Conservation (phyloP, 257 asterid species). For the Salvia rosmarinus region DNA sequence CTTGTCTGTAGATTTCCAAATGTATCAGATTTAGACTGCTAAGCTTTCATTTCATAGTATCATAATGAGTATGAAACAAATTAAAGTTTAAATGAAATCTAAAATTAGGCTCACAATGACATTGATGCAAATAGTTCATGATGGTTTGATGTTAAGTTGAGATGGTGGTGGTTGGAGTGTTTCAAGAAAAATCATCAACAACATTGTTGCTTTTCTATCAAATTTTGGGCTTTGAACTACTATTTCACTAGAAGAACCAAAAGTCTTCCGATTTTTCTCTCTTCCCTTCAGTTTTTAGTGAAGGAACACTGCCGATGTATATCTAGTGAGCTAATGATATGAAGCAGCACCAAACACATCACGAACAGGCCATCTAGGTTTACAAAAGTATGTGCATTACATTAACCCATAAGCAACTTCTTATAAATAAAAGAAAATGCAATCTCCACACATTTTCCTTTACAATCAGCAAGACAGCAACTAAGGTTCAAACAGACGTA, state of each 20-base stretch:
- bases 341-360: neutral
- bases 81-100: neutral
- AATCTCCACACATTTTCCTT: neutral
- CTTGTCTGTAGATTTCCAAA: slow-evolving; percentile 62
- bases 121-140: neutral
- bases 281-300: neutral
- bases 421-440: neutral
- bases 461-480: neutral
- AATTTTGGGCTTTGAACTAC: neutral
- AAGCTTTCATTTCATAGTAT: neutral
- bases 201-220: neutral
- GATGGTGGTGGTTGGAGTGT: neutral
- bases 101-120: neutral
- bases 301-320: neutral
- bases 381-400: neutral
- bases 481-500: neutral
- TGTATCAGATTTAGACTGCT: slow-evolving; percentile 19
- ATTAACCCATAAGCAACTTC: neutral
- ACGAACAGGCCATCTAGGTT: neutral
- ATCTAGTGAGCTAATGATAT: neutral
- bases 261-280: neutral
- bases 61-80: neutral
- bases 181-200: neutral
- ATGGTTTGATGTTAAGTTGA: slow-evolving; percentile 6
- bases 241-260: neutral